Percentiles rank a stretch among this genome's conserved stretches.
Evolutionary conservation across 2,329 filamentous ascomycete genomes (phyloP).

Genomic region (Corniculantispora saksenae): DNA sequence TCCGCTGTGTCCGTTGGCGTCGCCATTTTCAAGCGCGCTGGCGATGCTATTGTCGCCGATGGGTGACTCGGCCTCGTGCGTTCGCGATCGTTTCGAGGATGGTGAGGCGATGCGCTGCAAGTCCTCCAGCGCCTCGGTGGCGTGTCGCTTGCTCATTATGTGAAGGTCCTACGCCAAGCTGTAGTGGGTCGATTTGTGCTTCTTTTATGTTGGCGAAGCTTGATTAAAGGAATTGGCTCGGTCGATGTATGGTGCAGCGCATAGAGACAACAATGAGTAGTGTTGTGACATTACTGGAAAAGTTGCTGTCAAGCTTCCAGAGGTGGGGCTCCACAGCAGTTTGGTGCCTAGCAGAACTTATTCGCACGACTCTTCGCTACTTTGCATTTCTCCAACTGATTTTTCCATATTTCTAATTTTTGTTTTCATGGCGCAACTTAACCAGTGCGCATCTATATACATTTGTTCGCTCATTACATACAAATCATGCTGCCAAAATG

Average conservation of each 20-base stretch:
- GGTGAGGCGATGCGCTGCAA: conserved; percentile 56
- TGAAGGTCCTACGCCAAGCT: background rate
- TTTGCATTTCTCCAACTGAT: background rate
- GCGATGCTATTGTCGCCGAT: conserved; percentile 35
- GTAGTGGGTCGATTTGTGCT: background rate
- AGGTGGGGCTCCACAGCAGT: conserved; percentile 6
- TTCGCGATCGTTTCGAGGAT: conserved; percentile 58
- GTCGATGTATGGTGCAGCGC: background rate
- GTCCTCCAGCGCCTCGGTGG: conserved; percentile 62
- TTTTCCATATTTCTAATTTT: background rate
- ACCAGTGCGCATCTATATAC: background rate
- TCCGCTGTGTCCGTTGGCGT: conserved; percentile 34
- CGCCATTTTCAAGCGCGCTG: conserved; percentile 30
- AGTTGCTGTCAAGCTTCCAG: conserved; percentile 7
- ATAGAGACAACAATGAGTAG: background rate
- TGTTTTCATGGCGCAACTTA: background rate
- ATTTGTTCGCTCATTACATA: conserved; percentile 7
- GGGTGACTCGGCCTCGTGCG: conserved; percentile 47
- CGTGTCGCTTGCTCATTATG: conserved; percentile 56
- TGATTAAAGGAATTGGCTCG: background rate
- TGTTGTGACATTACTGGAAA: background rate
- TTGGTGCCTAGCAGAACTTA: background rate
- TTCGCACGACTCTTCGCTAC: background rate
- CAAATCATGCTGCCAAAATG: conserved; percentile 40
- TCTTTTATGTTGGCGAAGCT: background rate